Evolutionary conservation across 805 yeast species (phyloP).

Genomic region (Candida quercuum): DNA sequence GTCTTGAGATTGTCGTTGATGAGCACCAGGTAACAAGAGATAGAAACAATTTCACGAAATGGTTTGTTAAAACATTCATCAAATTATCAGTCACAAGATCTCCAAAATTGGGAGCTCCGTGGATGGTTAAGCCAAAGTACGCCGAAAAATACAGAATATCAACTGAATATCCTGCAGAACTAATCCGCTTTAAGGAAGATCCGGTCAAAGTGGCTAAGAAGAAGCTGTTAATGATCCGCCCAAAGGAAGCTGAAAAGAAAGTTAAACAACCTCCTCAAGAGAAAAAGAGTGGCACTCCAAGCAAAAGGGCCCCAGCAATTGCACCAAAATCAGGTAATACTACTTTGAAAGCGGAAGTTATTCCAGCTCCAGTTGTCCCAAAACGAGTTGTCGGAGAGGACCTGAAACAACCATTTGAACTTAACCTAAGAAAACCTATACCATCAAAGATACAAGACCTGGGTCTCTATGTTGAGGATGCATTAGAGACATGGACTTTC

Average conservation of each 20-base stretch:
- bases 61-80: constrained; percentile 86
- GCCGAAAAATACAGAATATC: constrained; percentile 67
- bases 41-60: constrained; percentile 81
- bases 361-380: constrained; percentile 11
- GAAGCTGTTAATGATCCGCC: constrained; percentile 5
- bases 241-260: constrained; percentile 11
- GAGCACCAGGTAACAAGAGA: constrained; percentile 75
- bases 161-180: constrained; percentile 50
- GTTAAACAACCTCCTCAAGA: constrained; percentile 1
- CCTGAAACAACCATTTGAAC: constrained; percentile 14
- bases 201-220: constrained; percentile 4
- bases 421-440: constrained; percentile 13
- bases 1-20: constrained; percentile 64
- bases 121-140: constrained; percentile 82
- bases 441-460: constrained; percentile 15
- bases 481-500: constrained; percentile 71
- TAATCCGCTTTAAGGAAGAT: constrained; percentile 27
- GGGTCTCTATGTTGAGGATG: constrained; percentile 27
- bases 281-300: background rate
- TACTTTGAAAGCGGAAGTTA: constrained; percentile 3
- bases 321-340: constrained; percentile 5
- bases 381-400: constrained; percentile 19
- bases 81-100: constrained; percentile 61
- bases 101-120: constrained; percentile 86
- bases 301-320: background rate